These are phyloP conservation scores for Chamaecrista fasciculata DNA, from an alignment of 306 rosid genomes.

Conservation along the genomic window DNA sequence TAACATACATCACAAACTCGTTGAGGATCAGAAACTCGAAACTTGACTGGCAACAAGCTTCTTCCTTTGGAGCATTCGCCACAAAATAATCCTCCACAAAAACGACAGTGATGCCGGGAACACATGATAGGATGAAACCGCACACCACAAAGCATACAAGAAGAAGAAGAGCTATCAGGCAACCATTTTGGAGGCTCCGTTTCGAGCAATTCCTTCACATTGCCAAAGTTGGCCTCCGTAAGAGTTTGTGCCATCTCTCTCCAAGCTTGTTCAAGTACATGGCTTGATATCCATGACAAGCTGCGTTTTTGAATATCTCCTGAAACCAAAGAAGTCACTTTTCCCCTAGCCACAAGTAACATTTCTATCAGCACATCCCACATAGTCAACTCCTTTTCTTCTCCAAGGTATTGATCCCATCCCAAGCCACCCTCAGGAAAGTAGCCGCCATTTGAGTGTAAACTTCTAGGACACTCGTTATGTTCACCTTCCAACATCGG, in stretches of 20 bases:
- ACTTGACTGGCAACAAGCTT: conserved; percentile 81
- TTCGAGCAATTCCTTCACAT: conserved; percentile 68
- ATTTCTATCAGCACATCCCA: conserved; percentile 96
- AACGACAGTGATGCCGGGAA: conserved; percentile 93
- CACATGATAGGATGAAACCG: conserved; percentile 95
- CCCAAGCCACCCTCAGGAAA: conserved; percentile 89
- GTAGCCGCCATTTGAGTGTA: conserved; percentile 70
- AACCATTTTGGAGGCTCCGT: conserved; percentile 94
- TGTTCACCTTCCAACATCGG: conserved; percentile 86
- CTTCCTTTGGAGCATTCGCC: conserved; percentile 88
- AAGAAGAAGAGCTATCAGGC: conserved; percentile 83
- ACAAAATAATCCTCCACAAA: conserved; percentile 97
- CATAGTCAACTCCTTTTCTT: conserved; percentile 88
- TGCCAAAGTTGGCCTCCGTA: conserved; percentile 66
- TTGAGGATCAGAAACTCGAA: conserved; percentile 76
- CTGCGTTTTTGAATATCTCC: conserved; percentile 44
- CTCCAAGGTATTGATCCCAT: conserved; percentile 68
- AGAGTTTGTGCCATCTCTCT: conserved; percentile 90
- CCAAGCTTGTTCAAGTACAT: conserved; percentile 90
- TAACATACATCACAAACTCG: conserved; percentile 93
- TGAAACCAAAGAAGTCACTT: conserved; percentile 65
- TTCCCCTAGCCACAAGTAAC: conserved; percentile 83
- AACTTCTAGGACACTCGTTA: conserved; percentile 66
- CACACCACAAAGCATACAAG: conserved; percentile 93
- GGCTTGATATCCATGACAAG: conserved; percentile 64